These are phyloP conservation scores for Acacia crassicarpa DNA, from an alignment of 306 rosid species.

Conservation along the genomic window DNA sequence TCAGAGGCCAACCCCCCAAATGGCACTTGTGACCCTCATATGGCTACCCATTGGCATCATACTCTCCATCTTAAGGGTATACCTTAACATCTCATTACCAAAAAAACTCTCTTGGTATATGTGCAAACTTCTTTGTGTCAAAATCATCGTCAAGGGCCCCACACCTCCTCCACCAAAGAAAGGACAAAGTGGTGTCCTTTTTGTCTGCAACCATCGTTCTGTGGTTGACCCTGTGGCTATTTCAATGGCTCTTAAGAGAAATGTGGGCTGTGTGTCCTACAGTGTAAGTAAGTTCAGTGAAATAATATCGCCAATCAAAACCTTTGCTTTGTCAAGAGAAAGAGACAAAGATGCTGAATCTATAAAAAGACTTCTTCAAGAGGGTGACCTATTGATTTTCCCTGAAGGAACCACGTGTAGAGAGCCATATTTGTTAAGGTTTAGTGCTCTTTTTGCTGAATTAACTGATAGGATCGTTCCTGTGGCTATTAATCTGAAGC, in stretches of 20 bases:
- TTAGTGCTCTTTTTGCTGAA: slow-evolving; percentile 90
- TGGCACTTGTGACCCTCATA: slow-evolving; percentile 43
- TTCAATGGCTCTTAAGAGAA: slow-evolving; percentile 76
- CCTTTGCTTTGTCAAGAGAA: slow-evolving; percentile 82
- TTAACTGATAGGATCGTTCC: slow-evolving; percentile 82
- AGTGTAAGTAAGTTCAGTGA: slow-evolving; percentile 88
- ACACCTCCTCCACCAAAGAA: slow-evolving; percentile 85
- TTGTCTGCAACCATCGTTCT: slow-evolving; percentile 88
- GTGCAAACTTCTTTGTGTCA: slow-evolving; percentile 74
- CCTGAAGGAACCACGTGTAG: slow-evolving; percentile 85
- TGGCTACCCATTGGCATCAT: slow-evolving; percentile 86
- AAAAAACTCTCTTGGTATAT: slow-evolving; percentile 66
- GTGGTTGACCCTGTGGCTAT: slow-evolving; percentile 75
- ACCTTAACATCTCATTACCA: slow-evolving; percentile 72
- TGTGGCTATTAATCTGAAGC: slow-evolving; percentile 81
- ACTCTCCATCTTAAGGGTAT: slow-evolving; percentile 70
- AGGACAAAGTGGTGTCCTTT: slow-evolving; percentile 76
- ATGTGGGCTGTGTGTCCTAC: slow-evolving; percentile 88
- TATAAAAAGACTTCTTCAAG: slow-evolving; percentile 68
- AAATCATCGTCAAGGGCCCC: slow-evolving; percentile 62
- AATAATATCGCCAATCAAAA: slow-evolving; percentile 81
- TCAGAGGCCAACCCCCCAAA: no score
- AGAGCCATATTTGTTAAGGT: slow-evolving; percentile 76
- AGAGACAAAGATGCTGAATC: slow-evolving; percentile 79
- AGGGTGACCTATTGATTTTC: slow-evolving; percentile 87